Evolutionary conservation across 2,329 filamentous ascomycete species (phyloP), one percentile per base, ranked within the genome.

Genomic region (Sphaerulina musiva): DNA sequence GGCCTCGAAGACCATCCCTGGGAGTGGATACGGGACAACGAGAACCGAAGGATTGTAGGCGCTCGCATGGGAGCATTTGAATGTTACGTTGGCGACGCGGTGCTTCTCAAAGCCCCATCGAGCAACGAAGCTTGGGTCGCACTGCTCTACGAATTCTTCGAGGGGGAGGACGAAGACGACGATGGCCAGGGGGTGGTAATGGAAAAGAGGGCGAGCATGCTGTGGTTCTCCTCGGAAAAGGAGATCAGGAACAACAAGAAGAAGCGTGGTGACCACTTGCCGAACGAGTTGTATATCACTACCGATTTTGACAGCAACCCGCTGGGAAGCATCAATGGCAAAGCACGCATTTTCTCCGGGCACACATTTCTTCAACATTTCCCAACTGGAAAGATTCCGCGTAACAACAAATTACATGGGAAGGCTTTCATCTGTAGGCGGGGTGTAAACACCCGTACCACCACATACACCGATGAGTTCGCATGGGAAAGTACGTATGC

Each of bases 191-290:
- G 76, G 12, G 51, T 60, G 41, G 54, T 62, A 14, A 47, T 51
- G 20, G 75, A 77, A 58, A 96, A 89, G 76, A 83, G 85, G 26
- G 92, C 87, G 52, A 87, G 86, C 59, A 93, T 98, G 67, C 85
- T 96, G 79, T 98, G 93, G 93, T 96, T 98, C 68, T 90, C 88
- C 0, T 89, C 88, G 0, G 87, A 95, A 64, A 87, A 86, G 65
- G 92, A 97, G 72, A 89, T 96, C 57, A 82, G 85, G 29, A 93
- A 88, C 64, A 86, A 85, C 67, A 80, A 83, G 54, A 95, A 92
- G 73, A 95, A 93, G 73, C 79, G 89, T 65, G 79, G 76, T 10
- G 93, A 98, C 71, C 89, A 82, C 55, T 70, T 95, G 49, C 55
- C 56, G 78, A 95, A 95, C 66, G 93, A 98, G 71, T 78, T 96